These are phyloP conservation scores for Xylaria castorea DNA, from an alignment of 495 filamentous ascomycete species.

Conservation along the genomic window DNA sequence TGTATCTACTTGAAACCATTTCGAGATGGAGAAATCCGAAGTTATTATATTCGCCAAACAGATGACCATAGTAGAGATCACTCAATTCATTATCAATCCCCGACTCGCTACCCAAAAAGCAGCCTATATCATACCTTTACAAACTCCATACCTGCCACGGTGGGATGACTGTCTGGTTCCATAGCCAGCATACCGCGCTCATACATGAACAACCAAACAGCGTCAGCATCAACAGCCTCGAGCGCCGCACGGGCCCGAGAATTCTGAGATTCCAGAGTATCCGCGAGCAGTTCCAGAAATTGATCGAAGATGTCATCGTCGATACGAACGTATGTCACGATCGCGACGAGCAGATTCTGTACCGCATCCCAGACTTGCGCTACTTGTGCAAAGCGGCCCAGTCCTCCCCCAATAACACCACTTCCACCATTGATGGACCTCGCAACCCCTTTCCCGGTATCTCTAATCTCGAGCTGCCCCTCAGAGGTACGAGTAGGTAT, in stretches of 20 bases:
- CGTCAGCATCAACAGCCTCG: conserved; percentile 69
- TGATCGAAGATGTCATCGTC: conserved; percentile 72
- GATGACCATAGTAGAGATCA: background rate
- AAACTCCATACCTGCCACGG: conserved; percentile 12
- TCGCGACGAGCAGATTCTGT: conserved; percentile 56
- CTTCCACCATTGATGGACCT: conserved; percentile 11
- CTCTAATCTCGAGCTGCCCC: conserved; percentile 27
- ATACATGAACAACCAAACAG: conserved; percentile 71
- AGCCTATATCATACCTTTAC: conserved; percentile 14
- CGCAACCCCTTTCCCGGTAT: conserved; percentile 12
- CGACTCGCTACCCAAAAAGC: background rate
- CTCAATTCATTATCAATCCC: background rate
- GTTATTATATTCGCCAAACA: background rate
- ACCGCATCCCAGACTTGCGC: conserved; percentile 66
- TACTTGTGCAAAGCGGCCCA: conserved; percentile 61
- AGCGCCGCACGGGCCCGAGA: conserved; percentile 60
- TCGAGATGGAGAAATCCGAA: background rate
- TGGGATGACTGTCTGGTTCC: background rate
- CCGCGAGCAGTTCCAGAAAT: conserved; percentile 64
- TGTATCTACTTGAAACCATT: background rate
- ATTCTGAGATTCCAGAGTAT: conserved; percentile 53
- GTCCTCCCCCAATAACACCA: conserved; percentile 34
- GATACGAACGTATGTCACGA: conserved; percentile 64
- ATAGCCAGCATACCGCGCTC: conserved; percentile 41
- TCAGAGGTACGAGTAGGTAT: conserved; percentile 35